phyloP scores from a whole-genome alignment of 75 land plant species.

The Cunninghamia lanceolata region DNA sequence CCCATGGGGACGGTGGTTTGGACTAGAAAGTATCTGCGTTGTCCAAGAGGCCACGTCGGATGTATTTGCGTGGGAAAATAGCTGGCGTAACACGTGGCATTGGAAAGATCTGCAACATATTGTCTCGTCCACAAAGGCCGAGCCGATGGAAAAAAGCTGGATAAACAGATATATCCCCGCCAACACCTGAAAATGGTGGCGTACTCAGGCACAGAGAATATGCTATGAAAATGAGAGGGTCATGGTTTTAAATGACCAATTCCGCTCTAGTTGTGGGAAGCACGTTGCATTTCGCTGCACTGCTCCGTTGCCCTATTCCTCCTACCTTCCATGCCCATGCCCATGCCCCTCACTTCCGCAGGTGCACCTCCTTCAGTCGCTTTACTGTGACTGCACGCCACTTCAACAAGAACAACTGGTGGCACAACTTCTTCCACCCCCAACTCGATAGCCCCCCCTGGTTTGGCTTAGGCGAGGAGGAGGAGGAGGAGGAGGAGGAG shows the following conservation, averaged over 20 bases:
- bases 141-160: neutral
- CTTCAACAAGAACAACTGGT: constrained; percentile 44
- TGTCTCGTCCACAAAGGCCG: constrained; percentile 8
- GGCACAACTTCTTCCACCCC: constrained; percentile 53
- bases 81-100: constrained; percentile 7
- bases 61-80: neutral
- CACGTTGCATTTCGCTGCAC: neutral
- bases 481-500: constrained; percentile 13
- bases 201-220: too few species aligned
- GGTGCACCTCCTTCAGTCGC: neutral
- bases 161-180: neutral
- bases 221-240: neutral
- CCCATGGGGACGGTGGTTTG: too few species aligned
- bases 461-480: constrained; percentile 28
- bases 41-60: neutral
- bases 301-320: neutral
- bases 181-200: neutral
- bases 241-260: constrained; percentile 11
- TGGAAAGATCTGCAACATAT: neutral
- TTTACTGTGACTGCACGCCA: constrained; percentile 23
- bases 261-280: neutral
- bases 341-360: neutral
- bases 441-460: constrained; percentile 29
- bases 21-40: neutral
- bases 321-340: neutral